Conservation (phyloP, 2,329 filamentous ascomycete genomes). For the Westerdykella sp. region DNA sequence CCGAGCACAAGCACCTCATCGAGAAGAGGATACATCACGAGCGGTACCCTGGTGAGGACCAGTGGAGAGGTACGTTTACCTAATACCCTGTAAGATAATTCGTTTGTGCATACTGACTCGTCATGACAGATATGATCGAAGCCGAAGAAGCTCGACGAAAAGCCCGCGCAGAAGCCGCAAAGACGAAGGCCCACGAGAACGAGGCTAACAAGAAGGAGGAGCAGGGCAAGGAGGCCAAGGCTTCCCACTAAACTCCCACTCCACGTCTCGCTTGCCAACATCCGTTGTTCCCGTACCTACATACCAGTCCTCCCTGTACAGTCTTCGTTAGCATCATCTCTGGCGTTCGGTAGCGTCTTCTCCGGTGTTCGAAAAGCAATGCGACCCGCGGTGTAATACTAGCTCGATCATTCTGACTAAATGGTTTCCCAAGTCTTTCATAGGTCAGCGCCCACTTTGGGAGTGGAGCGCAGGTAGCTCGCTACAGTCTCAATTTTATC, state of each 20-base stretch:
- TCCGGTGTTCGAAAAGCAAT: no score
- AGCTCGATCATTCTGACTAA: no score
- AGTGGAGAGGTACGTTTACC: slow-evolving; percentile 71
- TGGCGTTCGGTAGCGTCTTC: no score
- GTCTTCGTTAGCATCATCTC: no score
- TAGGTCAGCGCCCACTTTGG: no score
- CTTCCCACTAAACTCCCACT: background rate
- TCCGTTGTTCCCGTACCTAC: no score
- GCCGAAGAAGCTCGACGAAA: slow-evolving; percentile 63
- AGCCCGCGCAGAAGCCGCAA: slow-evolving; percentile 40
- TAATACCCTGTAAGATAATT: slow-evolving; percentile 1
- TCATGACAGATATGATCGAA: slow-evolving; percentile 65
- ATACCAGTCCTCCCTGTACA: no score
- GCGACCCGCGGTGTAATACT: no score
- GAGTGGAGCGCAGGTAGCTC: no score
- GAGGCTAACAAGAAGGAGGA: background rate
- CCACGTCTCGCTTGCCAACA: no score
- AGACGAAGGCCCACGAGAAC: slow-evolving; percentile 9
- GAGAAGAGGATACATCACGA: slow-evolving; percentile 87
- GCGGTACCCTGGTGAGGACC: slow-evolving; percentile 79
- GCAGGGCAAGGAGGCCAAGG: background rate
- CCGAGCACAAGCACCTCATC: slow-evolving; percentile 72
- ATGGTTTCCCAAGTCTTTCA: no score
- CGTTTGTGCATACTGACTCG: slow-evolving; percentile 18
- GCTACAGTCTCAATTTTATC: no score